Evolutionary conservation across 2,329 filamentous ascomycete genomes (phyloP).

Genomic region (Pezicula carpinea): DNA sequence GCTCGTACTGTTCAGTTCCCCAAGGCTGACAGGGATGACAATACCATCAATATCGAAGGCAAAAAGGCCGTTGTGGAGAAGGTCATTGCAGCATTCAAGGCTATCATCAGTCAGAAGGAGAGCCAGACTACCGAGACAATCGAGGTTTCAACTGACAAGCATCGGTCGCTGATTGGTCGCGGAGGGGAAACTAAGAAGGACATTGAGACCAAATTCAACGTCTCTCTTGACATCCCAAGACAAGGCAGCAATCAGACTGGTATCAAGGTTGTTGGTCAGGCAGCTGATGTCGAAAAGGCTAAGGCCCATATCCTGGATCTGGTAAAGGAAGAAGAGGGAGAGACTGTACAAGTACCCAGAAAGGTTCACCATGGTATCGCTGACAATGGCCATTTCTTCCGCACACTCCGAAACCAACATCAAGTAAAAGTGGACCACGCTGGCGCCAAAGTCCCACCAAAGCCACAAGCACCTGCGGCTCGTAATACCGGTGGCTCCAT

Average conservation of each 20-base stretch:
- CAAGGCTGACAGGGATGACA: constrained; percentile 77
- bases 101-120: constrained; percentile 77
- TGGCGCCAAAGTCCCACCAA: constrained; percentile 70
- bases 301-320: constrained; percentile 78
- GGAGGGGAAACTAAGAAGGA: constrained; percentile 82
- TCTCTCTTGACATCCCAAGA: constrained; percentile 85
- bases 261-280: constrained; percentile 79
- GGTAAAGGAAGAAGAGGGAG: constrained; percentile 81
- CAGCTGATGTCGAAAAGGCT: constrained; percentile 75
- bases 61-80: constrained; percentile 80
- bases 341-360: constrained; percentile 79
- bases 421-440: constrained; percentile 90
- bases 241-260: constrained; percentile 80
- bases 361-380: constrained; percentile 79
- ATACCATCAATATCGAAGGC: constrained; percentile 83
- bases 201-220: constrained; percentile 80
- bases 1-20: constrained; percentile 94
- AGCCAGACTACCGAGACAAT: constrained; percentile 74
- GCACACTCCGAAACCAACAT: constrained; percentile 77
- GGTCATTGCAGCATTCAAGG: constrained; percentile 76
- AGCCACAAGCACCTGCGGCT: constrained; percentile 48
- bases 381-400: constrained; percentile 92
- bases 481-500: constrained; percentile 59
- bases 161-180: constrained; percentile 84
- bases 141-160: constrained; percentile 85